Evolutionary conservation across 164 flowering plant species (phyloP).

Genomic region (Echeveria elegans): DNA sequence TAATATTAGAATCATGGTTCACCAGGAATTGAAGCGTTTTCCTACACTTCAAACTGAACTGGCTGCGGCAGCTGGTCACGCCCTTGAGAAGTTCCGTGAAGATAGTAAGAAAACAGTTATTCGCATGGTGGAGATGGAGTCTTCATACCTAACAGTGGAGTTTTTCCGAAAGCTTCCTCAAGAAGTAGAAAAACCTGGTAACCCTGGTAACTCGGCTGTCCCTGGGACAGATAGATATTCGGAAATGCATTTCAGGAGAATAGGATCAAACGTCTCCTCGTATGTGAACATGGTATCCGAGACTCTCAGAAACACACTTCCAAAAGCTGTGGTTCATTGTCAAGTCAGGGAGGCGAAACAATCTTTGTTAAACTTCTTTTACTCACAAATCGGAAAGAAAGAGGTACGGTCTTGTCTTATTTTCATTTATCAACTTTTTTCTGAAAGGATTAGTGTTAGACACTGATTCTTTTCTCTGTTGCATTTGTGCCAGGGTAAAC

Average conservation of each 20-base stretch:
- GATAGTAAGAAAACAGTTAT: constrained; percentile 24
- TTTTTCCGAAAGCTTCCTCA: constrained; percentile 24
- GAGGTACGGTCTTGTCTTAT: constrained; percentile 47
- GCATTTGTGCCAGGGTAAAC: constrained; percentile 40
- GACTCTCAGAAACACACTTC: constrained; percentile 48
- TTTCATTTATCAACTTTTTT: too few relatives aligned
- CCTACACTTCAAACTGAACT: constrained; percentile 29
- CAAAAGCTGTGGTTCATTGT: constrained; percentile 66
- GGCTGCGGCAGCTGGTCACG: constrained; percentile 25
- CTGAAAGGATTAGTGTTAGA: not conserved
- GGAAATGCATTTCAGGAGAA: constrained; percentile 59
- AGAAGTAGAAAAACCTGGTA: constrained; percentile 15
- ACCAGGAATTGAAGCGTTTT: constrained; percentile 31
- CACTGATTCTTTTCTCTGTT: not conserved
- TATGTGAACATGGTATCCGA: constrained; percentile 55
- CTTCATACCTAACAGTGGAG: constrained; percentile 26
- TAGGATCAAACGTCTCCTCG: constrained; percentile 60
- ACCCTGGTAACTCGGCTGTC: constrained; percentile 1
- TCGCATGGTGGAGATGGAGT: constrained; percentile 34
- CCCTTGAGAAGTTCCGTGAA: constrained; percentile 29
- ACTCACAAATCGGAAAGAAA: constrained; percentile 52
- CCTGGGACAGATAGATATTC: constrained; percentile 36
- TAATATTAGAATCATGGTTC: not conserved
- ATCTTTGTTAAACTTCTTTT: constrained; percentile 47
- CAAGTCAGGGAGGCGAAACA: constrained; percentile 62